Base-by-base conservation (phyloP, 1,139 yeast genomes). In the Tardiomyces depauwii region DNA sequence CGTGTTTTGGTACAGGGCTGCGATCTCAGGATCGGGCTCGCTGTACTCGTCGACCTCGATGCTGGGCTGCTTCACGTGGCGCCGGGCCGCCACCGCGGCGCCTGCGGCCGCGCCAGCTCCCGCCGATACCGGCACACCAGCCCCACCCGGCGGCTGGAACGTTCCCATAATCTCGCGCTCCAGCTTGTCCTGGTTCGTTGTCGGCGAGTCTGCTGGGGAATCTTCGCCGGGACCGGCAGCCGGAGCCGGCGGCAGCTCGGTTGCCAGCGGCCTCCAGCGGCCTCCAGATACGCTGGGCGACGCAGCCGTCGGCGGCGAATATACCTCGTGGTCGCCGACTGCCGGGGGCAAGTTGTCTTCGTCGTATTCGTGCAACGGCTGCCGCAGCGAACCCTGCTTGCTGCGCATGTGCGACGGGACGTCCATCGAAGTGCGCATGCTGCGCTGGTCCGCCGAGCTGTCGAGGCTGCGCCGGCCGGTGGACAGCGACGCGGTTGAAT, bases 1-100 rank as follows among this genome's bases (percentile, higher is more conserved):
- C 4, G 66, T 53, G 44, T 60, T 59, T 27, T 55, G 55, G 47
- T 64, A 64, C 40, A 65, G 52, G 39, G 55, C 67, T n/a, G 63
- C 59, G 23, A 65, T 52, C 33, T 61, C 67, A 0, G 56, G 53
- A 41, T 55, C 58, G 1, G 33, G 33, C 23, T 46, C 44, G 21
- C 43, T 11, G 28, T 41, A 10, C 13, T 40, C 18, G 33, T 40
- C 32, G 42, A 21, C 32, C 16, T 30, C 36, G 36, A 30, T 30
- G 36, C 36, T 30, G 16, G 36, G 36, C 36, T 30, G 36, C 10
- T 30, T 30, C 10, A 11, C 36, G 10, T 30, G 36, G n/a, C 10
- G n/a, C 7, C 25, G 25, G 25, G 25, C 25, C 4, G 25, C 25
- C 25, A 21, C 25, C 4, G 25, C 25, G 4, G 25, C 25, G 25